Conservation (phyloP, 2,329 filamentous ascomycete genomes). For the Aspergillus clavatus region DNA sequence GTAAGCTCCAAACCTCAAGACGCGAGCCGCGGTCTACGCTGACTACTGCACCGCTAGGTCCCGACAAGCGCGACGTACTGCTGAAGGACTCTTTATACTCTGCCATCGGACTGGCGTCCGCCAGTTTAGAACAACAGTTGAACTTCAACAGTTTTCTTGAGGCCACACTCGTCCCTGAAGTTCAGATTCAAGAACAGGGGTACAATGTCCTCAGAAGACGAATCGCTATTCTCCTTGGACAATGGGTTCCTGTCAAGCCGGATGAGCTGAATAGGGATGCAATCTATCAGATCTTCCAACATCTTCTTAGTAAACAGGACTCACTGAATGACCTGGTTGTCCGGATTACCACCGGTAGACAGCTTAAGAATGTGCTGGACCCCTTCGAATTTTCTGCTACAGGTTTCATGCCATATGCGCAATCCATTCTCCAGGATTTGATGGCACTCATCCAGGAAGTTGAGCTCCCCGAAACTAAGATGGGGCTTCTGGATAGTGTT, state of each 20-base stretch:
- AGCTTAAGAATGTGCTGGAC: conserved; percentile 74
- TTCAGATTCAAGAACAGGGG: conserved; percentile 60
- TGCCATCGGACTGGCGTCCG: conserved; percentile 78
- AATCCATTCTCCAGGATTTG: conserved; percentile 66
- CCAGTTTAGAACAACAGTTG: conserved; percentile 66
- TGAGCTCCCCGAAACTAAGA: conserved; percentile 79
- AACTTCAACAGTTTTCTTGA: conserved; percentile 80
- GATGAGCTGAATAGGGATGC: conserved; percentile 63
- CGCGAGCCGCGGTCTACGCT: conserved; percentile 3
- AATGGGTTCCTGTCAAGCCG: conserved; percentile 81
- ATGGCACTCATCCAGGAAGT: conserved; percentile 75
- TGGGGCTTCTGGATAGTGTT: conserved; percentile 83
- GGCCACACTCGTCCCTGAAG: conserved; percentile 71
- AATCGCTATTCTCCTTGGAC: conserved; percentile 80
- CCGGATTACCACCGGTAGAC: conserved; percentile 80
- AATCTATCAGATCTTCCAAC: conserved; percentile 83
- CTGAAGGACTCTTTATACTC: conserved; percentile 94
- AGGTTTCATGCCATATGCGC: conserved; percentile 70
- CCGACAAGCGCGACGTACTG: conserved; percentile 63
- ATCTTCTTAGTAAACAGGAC: conserved; percentile 74
- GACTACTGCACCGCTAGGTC: conserved; percentile 31
- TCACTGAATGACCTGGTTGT: conserved; percentile 85
- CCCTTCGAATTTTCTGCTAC: conserved; percentile 76
- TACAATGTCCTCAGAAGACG: conserved; percentile 82
- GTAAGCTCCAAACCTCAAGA: conserved; percentile 40